Evolutionary conservation across 2,329 filamentous ascomycete genomes (phyloP), one percentile per base, ranked within the genome.

Genomic region (Davidsoniella australis): DNA sequence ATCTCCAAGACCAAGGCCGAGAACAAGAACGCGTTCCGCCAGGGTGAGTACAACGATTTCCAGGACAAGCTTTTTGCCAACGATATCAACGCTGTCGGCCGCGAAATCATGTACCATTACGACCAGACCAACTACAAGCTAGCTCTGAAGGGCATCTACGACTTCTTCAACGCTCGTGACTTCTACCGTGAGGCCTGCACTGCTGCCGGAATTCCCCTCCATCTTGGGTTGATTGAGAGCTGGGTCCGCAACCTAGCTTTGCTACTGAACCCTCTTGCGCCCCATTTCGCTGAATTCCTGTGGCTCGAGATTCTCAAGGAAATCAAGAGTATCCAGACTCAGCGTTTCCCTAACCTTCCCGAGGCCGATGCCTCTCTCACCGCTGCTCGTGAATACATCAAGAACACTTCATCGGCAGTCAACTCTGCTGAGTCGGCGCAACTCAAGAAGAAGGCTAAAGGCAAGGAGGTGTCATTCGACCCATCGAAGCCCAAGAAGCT

Each of bases 251-350:
- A 93, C 17, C 89, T 95, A 64, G 80, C 84, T 42, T 72, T 94
- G 46, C 72, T 95, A 59, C 68, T 96, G 57, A 75, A 82, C 2
- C 83, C 87, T 47, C 80, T 96, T 54, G 81, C 89, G 2, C 89
- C 91, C 52, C 91, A 98, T 66, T 96, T 87, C 82, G 73, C 85
- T 43, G 91, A 98, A 62, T 83, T 94, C 65, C 78, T 98, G 61
- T 96, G 87, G 86, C 76, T 83, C 49, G 89, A 96, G 65, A 78
- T 96, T 2, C 76, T 98, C 53, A 77, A 82, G 62, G 87, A 85
- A 68, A 63, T 75, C 36, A 67, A 71, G 49, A 83, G 82, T 6
- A 77, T 98, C 58, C 88, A 96, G 67, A 77, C 80, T 47, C 86
- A 84, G 10, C 70, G 70, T 39, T 94, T 77, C 72, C 86, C 87